phyloP scores from a whole-genome alignment of 305 asterid genomes.

The Ruellia speciosa region DNA sequence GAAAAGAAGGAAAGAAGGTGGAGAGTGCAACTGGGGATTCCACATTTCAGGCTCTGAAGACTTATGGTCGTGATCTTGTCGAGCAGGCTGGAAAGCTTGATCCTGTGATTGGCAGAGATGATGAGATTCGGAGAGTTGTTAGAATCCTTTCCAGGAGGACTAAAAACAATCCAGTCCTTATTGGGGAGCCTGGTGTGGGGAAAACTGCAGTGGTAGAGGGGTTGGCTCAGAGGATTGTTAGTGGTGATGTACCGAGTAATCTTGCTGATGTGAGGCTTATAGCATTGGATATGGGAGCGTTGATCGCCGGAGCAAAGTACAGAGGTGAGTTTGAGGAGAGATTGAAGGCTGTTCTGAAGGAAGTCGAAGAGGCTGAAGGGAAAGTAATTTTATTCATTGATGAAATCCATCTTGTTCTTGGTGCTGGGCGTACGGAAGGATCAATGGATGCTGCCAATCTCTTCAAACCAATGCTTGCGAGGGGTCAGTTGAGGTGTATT shows the following conservation, averaged over 20 bases:
- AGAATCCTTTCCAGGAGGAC: constrained; percentile 80
- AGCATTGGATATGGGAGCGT: constrained; percentile 86
- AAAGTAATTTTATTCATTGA: constrained; percentile 74
- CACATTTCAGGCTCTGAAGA: constrained; percentile 61
- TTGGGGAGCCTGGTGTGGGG: constrained; percentile 91
- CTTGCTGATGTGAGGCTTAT: constrained; percentile 74
- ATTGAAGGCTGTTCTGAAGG: constrained; percentile 66
- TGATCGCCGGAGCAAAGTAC: constrained; percentile 74
- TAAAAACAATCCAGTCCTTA: constrained; percentile 75
- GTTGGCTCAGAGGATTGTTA: constrained; percentile 70
- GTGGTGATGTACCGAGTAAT: constrained; percentile 65
- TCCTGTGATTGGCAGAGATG: constrained; percentile 85
- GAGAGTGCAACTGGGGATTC: constrained; percentile 86
- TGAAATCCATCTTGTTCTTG: constrained; percentile 72
- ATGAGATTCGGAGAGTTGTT: constrained; percentile 67
- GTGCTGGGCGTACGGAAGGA: constrained; percentile 83
- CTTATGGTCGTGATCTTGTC: constrained; percentile 87
- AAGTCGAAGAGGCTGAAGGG: constrained; percentile 85
- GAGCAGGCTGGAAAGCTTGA: constrained; percentile 87
- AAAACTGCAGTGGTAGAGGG: constrained; percentile 90
- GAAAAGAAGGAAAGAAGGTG: constrained; percentile 68
- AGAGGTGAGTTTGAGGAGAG: constrained; percentile 88
- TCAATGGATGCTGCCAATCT: constrained; percentile 89
- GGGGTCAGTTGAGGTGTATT: constrained; percentile 76
- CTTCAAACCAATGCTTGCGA: constrained; percentile 84